Conservation (phyloP, 495 filamentous ascomycete species). For the Talaromyces adpressus region DNA sequence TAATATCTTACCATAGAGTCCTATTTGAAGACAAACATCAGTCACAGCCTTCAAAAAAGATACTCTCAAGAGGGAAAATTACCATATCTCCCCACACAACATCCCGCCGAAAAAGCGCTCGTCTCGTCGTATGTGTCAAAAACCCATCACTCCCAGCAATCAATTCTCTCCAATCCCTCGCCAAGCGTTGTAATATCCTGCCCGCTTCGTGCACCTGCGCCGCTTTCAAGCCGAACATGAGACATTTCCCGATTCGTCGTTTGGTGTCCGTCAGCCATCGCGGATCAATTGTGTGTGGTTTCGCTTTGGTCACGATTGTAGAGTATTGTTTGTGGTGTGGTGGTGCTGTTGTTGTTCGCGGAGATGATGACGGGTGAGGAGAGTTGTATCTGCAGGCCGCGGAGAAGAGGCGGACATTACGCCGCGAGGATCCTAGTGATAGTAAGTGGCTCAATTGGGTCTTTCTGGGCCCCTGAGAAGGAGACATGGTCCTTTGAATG, state of each 20-base stretch:
- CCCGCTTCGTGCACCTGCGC: slow-evolving; percentile 57
- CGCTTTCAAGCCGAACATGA: slow-evolving; percentile 64
- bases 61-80: slow-evolving; percentile 13
- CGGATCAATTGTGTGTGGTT: slow-evolving; percentile 34
- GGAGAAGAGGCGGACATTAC: neutral
- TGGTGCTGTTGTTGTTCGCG: neutral
- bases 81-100: slow-evolving; percentile 94
- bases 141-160: slow-evolving; percentile 77
- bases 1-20: slow-evolving; percentile 47
- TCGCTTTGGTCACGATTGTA: slow-evolving; percentile 6
- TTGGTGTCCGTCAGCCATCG: slow-evolving; percentile 76
- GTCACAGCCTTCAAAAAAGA: slow-evolving; percentile 4
- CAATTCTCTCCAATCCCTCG: slow-evolving; percentile 70
- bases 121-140: slow-evolving; percentile 55
- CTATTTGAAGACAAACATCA: slow-evolving; percentile 24
- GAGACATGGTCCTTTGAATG: neutral
- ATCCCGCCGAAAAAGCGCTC: slow-evolving; percentile 61
- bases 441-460: neutral
- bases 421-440: neutral
- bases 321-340: slow-evolving; percentile 1
- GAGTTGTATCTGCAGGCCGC: neutral
- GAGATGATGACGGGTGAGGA: neutral
- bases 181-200: slow-evolving; percentile 51
- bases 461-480: neutral
- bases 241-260: slow-evolving; percentile 70